A percentile compares a stretch with the other conserved stretches of the same genome.
Conservation (phyloP, 2,329 filamentous ascomycete species). For the Thielaviopsis punctulata region DNA sequence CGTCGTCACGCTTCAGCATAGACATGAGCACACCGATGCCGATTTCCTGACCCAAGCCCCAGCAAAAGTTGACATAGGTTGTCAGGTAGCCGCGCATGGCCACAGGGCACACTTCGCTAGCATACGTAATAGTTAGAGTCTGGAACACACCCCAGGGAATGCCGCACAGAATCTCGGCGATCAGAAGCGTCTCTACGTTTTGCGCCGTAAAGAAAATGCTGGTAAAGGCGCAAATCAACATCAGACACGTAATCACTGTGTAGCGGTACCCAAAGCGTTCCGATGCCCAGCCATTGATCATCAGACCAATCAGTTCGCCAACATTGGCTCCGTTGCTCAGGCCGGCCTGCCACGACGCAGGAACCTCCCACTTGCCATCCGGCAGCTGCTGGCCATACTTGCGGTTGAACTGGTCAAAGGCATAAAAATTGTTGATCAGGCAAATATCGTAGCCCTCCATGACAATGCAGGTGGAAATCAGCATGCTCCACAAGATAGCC, state of each 20-base stretch:
- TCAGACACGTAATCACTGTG: constrained; percentile 42
- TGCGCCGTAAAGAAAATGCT: constrained; percentile 48
- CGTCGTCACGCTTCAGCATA: constrained; percentile 45
- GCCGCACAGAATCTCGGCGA: constrained; percentile 45
- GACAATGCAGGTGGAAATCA: constrained; percentile 78
- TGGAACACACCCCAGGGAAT: constrained; percentile 46
- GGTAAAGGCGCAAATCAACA: constrained; percentile 38
- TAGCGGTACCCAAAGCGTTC: constrained; percentile 52
- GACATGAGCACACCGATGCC: constrained; percentile 56
- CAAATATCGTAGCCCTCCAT: constrained; percentile 86
- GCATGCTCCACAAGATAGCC: constrained; percentile 64
- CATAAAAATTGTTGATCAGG: constrained; percentile 66
- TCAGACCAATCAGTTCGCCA: constrained; percentile 49
- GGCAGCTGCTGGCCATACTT: constrained; percentile 35
- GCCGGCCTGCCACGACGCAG: constrained; percentile 44
- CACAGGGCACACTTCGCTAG: constrained; percentile 56
- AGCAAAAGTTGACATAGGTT: constrained; percentile 63
- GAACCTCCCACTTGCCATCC: constrained; percentile 35
- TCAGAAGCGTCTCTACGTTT: constrained; percentile 39
- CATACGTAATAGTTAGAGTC: constrained; percentile 45
- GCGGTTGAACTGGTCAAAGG: constrained; percentile 37
- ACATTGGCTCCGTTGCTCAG: constrained; percentile 41
- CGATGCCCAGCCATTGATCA: constrained; percentile 47
- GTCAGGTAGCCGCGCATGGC: constrained; percentile 54
- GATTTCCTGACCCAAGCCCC: constrained; percentile 59